Evolutionary conservation across 768 basidiomycete genomes (phyloP).

Genomic region (Bullera alba): DNA sequence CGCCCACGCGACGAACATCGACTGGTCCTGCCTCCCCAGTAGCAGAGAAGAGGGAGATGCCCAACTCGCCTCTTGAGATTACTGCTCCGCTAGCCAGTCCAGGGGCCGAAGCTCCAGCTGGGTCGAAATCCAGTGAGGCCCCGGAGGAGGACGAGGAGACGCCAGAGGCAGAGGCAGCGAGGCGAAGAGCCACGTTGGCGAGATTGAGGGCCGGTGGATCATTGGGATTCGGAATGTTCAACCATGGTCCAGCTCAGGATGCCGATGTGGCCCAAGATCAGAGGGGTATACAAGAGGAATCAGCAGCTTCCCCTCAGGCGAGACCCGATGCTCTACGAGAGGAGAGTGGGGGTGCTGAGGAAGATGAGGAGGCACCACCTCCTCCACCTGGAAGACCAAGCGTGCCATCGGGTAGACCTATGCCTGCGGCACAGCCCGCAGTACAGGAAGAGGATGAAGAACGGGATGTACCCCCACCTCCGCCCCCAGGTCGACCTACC

Average conservation of each 20-base stretch:
- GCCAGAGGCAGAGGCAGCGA: slow-evolving; percentile 53
- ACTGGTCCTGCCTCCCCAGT: not conserved
- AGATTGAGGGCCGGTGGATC: slow-evolving; percentile 57
- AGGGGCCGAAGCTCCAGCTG: slow-evolving; percentile 4
- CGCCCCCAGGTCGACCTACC: slow-evolving; percentile 23
- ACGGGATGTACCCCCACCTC: slow-evolving; percentile 16
- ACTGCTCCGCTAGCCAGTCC: slow-evolving; percentile 1
- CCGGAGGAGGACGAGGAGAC: slow-evolving; percentile 32
- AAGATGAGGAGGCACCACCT: slow-evolving; percentile 26
- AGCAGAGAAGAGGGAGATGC: not conserved
- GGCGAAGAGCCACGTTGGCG: slow-evolving; percentile 56
- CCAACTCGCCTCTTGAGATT: slow-evolving; percentile 1
- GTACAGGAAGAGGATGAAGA: slow-evolving; percentile 17
- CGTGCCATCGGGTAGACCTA: slow-evolving; percentile 9
- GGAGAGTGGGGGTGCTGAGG: slow-evolving; percentile 7
- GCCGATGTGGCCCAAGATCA: slow-evolving; percentile 10
- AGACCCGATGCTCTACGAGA: no score
- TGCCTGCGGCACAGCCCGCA: slow-evolving; percentile 3
- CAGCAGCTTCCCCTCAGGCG: slow-evolving; percentile 55
- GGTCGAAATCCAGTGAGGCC: no score
- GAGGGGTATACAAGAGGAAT: slow-evolving; percentile 10
- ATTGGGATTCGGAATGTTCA: slow-evolving; percentile 56
- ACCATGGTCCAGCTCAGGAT: slow-evolving; percentile 13
- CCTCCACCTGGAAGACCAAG: slow-evolving; percentile 24
- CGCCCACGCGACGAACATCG: slow-evolving; percentile 2